Base-by-base conservation (phyloP, 768 basidiomycete species). In the Mrakia frigida region DNA sequence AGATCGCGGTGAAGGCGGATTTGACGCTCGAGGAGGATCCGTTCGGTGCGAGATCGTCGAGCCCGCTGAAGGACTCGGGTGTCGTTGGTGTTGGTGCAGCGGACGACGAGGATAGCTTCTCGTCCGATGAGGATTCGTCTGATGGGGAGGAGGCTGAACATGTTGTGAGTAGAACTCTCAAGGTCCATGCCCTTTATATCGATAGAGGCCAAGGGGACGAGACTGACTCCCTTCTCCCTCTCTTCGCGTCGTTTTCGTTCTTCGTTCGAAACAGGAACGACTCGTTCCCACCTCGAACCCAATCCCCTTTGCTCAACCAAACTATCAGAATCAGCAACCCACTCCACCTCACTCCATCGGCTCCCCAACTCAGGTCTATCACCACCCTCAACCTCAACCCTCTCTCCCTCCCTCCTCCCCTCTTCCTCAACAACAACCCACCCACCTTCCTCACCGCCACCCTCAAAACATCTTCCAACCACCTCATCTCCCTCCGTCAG, bases 21-120 rank as follows among this genome's bases (percentile, higher is more conserved):
- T 13, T 74, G 25, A 74, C 73, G 73, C 6, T 74, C 28, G 73
- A 74, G 31, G 31, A 50, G 16, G 73, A 74, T 35, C 73, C 73
- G 0, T 67, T 74, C 14, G 73, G 60, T 11, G 43, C 73, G 14
- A 13, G 18, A 13, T 31, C 61, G 6, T 31, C 61, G 6, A 35
- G 41, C 13, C 65, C 65, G 1, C 25, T 23, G 18, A 39, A 37
- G 35, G 37, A 25, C n/a, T n/a, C n/a, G 25, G 37, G 10, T 18
- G 4, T 39, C 35, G 46, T 50, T 50, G 35, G 35, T 21, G 65
- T 3, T 3, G 37, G 37, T 18, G 35, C 21, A n/a, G 37, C 33
- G 13, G 35, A 39, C 35, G 35, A 39, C 25, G 65, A 68, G 25
- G 65, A 21, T 31, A n/a, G 50, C 46, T 7, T 28, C 60, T 31